Conservation (phyloP, 768 basidiomycete species). For the Lentinula aciculospora region DNA sequence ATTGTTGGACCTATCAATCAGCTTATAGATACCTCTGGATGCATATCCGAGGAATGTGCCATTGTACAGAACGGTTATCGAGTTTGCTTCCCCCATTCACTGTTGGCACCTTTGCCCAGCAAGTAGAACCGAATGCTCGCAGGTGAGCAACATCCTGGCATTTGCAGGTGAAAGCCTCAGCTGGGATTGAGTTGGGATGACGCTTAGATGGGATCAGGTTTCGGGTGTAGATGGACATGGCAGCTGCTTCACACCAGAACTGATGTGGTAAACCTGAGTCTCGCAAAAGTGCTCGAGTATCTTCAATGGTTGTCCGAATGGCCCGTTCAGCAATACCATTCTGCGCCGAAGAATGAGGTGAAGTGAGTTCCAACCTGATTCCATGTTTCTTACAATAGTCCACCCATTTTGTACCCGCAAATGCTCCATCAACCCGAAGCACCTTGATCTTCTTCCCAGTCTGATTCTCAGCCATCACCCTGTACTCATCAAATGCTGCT, state of each 20-base stretch:
- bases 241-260: not conserved
- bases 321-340: not conserved
- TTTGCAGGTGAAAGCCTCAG: not conserved
- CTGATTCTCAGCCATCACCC: not conserved
- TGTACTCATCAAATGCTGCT: constrained; percentile 1
- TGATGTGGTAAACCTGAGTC: not conserved
- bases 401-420: constrained; percentile 1
- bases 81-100: not conserved
- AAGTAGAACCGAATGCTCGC: not conserved
- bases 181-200: not conserved
- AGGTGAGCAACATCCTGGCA: not conserved
- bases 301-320: not conserved
- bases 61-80: not conserved
- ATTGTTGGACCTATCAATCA: not conserved
- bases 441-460: not conserved
- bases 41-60: not conserved
- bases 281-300: not conserved
- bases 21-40: not conserved
- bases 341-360: not conserved
- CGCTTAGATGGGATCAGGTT: not conserved
- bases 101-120: not conserved
- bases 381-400: constrained; percentile 14
- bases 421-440: constrained; percentile 11
- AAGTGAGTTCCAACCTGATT: not conserved
- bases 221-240: not conserved